These are phyloP conservation scores for Erodium texanum DNA, from an alignment of 441 rosid genomes.

Conservation along the genomic window DNA sequence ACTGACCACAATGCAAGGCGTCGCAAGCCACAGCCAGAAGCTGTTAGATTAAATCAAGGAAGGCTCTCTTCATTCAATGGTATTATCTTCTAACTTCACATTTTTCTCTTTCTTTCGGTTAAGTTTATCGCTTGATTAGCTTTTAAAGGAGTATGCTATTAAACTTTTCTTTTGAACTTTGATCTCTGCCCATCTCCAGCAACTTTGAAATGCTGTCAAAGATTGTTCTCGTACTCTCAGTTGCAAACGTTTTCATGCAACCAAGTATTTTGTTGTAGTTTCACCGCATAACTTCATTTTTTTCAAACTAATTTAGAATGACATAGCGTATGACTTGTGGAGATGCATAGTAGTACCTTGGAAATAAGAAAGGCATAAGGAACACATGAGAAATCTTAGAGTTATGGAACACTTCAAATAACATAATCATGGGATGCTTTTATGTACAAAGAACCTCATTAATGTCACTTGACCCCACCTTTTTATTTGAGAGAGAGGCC, in stretches of 20 bases:
- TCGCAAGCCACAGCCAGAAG: conserved; percentile 73
- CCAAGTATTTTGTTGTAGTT: background rate
- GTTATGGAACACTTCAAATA: background rate
- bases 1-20: conserved; percentile 96
- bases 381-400: background rate
- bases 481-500: too few species aligned
- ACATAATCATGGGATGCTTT: too few species aligned
- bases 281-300: background rate
- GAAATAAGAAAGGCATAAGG: background rate
- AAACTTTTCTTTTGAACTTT: background rate
- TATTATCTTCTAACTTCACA: conserved; percentile 15
- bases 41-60: conserved; percentile 37
- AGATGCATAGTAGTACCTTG: too few species aligned
- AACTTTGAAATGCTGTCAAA: background rate
- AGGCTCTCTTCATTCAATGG: conserved; percentile 40
- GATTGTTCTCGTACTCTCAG: background rate
- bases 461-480: too few species aligned
- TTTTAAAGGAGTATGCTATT: background rate
- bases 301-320: conserved; percentile 1
- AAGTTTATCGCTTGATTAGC: background rate
- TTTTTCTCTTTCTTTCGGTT: background rate
- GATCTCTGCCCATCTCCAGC: background rate
- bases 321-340: too few species aligned
- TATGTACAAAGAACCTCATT: too few species aligned
- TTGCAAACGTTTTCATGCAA: background rate